phyloP scores from a whole-genome alignment of 805 yeast genomes.

The Jamesozyma rosinii region DNA sequence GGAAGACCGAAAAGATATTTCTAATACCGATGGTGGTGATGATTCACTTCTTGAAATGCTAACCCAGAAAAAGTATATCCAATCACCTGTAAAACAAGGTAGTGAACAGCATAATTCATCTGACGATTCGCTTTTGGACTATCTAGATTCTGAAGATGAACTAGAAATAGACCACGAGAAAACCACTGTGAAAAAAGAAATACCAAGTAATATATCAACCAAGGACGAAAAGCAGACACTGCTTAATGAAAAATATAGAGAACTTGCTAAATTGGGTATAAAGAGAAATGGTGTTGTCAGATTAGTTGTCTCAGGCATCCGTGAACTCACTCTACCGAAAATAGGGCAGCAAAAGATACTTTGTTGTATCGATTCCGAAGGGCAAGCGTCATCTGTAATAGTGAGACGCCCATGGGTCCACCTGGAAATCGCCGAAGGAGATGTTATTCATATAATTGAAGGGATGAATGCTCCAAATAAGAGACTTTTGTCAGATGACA shows the following conservation, averaged over 20 bases:
- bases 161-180: neutral
- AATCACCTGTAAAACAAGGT: neutral
- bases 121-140: constrained; percentile 18
- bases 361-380: constrained; percentile 38
- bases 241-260: constrained; percentile 5
- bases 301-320: constrained; percentile 18
- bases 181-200: neutral
- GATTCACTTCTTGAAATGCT: constrained; percentile 23
- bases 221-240: neutral
- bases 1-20: neutral
- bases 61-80: constrained; percentile 17
- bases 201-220: neutral
- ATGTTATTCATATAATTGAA: constrained; percentile 52
- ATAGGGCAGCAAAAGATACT: constrained; percentile 43
- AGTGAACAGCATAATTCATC: neutral
- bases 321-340: constrained; percentile 14
- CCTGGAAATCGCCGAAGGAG: constrained; percentile 40
- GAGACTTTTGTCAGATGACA: constrained; percentile 24
- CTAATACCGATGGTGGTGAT: constrained; percentile 14
- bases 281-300: constrained; percentile 36
- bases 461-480: constrained; percentile 29
- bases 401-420: constrained; percentile 55
- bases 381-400: constrained; percentile 34
- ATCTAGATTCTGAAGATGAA: neutral
- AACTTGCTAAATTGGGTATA: constrained; percentile 37